Percentiles rank a stretch among this genome's conserved stretches.
These are phyloP conservation scores for Sideroxylon spinosum DNA, from an alignment of 179 eudicot genomes.

Conservation along the genomic window DNA sequence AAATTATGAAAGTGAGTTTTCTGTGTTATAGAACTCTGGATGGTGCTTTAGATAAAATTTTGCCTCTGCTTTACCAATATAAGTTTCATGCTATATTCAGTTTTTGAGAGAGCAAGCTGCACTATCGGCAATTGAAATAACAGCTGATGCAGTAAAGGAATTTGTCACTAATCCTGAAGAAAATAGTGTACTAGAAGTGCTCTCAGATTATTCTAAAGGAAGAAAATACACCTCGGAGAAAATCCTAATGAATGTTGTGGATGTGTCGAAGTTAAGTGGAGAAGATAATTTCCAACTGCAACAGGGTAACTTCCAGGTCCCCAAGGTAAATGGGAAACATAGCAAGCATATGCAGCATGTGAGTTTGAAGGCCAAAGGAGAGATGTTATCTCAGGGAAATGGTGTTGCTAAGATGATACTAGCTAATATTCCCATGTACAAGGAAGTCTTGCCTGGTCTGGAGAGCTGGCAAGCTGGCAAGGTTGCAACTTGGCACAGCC, in stretches of 20 bases:
- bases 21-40: background rate
- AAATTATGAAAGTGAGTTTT: slow-evolving; percentile 72
- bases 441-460: slow-evolving; percentile 72
- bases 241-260: slow-evolving; percentile 39
- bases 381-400: slow-evolving; percentile 52
- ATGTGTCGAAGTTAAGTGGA: slow-evolving; percentile 24
- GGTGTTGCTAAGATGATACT: slow-evolving; percentile 64
- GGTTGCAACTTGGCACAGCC: slow-evolving; percentile 80
- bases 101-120: slow-evolving; percentile 89
- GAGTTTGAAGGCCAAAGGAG: slow-evolving; percentile 50
- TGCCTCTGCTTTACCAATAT: slow-evolving; percentile 13
- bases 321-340: slow-evolving; percentile 80
- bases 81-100: slow-evolving; percentile 30
- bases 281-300: slow-evolving; percentile 42
- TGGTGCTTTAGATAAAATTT: slow-evolving; percentile 3
- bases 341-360: slow-evolving; percentile 52
- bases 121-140: slow-evolving; percentile 60
- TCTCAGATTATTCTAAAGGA: slow-evolving; percentile 39
- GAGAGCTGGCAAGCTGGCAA: slow-evolving; percentile 81
- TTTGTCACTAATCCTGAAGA: slow-evolving; percentile 49
- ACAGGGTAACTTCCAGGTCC: slow-evolving; percentile 35
- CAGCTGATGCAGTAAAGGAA: slow-evolving; percentile 51
- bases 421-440: slow-evolving; percentile 58
- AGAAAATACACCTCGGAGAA: slow-evolving; percentile 46
- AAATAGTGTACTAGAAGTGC: slow-evolving; percentile 35